Conservation (phyloP, 345 rosid genomes). For the Nasturtium officinale region DNA sequence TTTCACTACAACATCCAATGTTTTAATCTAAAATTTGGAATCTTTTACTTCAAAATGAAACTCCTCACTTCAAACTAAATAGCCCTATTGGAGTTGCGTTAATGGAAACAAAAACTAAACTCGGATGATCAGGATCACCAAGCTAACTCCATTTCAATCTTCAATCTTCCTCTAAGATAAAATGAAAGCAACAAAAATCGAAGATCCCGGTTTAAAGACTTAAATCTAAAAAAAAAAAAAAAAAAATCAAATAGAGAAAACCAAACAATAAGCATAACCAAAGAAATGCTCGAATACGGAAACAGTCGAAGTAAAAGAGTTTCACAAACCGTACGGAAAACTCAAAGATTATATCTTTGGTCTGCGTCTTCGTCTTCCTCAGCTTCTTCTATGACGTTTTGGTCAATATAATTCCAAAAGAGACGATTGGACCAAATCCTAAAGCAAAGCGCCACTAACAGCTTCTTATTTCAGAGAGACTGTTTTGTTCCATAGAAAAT, state of each 20-base stretch:
- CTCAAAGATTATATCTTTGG: not conserved
- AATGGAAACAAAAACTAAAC: not conserved
- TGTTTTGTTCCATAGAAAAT: constrained; percentile 13
- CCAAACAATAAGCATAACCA: constrained; percentile 18
- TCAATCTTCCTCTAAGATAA: constrained; percentile 17
- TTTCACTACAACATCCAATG: constrained; percentile 13
- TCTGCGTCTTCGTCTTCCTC: constrained; percentile 18
- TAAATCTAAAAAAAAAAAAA: constrained; percentile 27
- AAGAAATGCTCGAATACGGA: constrained; percentile 15
- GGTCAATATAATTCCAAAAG: constrained; percentile 34
- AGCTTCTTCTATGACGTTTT: constrained; percentile 10
- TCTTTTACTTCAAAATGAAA: not conserved
- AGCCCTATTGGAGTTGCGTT: not conserved
- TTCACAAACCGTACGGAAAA: constrained; percentile 31
- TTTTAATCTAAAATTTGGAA: constrained; percentile 18
- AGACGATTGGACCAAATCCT: constrained; percentile 47
- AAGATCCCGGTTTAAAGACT: constrained; percentile 11
- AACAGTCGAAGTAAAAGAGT: constrained; percentile 2
- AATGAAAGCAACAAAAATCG: constrained; percentile 23
- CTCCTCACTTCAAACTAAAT: constrained; percentile 6
- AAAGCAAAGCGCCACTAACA: constrained; percentile 40
- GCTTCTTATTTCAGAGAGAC: constrained; percentile 35
- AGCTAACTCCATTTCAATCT: constrained; percentile 31
- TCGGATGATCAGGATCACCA: not conserved
- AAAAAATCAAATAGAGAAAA: constrained; percentile 18